Conservation (phyloP, 768 basidiomycete genomes). For the Serendipita sp. region DNA sequence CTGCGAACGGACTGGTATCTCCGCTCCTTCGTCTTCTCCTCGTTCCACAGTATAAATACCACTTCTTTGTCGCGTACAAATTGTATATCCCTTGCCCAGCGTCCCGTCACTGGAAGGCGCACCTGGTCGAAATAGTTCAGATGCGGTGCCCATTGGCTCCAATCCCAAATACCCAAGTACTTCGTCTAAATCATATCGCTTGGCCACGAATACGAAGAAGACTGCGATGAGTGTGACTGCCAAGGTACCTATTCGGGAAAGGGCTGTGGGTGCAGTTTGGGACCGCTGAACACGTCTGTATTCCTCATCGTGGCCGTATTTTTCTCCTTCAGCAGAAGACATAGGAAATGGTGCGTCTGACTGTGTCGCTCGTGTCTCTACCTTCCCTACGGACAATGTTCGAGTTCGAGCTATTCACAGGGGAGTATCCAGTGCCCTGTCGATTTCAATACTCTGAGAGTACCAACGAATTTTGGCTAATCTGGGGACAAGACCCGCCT, state of each 20-base stretch:
- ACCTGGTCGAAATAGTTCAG: not conserved
- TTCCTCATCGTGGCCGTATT: not conserved
- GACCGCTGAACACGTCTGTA: not conserved
- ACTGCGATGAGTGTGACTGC: not conserved
- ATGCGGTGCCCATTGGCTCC: not conserved
- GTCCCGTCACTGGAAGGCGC: not conserved
- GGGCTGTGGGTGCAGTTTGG: not conserved
- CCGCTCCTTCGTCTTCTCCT: slow-evolving; percentile 27
- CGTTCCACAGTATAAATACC: slow-evolving; percentile 57
- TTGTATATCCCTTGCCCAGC: not conserved
- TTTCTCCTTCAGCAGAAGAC: too few species aligned
- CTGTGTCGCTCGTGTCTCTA: too few species aligned
- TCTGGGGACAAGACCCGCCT: too few species aligned
- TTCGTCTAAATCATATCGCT: slow-evolving; percentile 1
- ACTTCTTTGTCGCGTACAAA: not conserved
- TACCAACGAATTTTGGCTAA: too few species aligned
- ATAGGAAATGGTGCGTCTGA: too few species aligned
- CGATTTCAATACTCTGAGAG: too few species aligned
- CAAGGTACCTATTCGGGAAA: not conserved
- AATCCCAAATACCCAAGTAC: not conserved
- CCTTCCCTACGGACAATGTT: too few species aligned
- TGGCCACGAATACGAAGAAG: not conserved
- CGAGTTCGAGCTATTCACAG: too few species aligned
- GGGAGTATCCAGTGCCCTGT: too few species aligned
- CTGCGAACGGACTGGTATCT: not conserved